Conservation (phyloP, 148 eudicot genomes). For the Chenopodium berlandieri region DNA sequence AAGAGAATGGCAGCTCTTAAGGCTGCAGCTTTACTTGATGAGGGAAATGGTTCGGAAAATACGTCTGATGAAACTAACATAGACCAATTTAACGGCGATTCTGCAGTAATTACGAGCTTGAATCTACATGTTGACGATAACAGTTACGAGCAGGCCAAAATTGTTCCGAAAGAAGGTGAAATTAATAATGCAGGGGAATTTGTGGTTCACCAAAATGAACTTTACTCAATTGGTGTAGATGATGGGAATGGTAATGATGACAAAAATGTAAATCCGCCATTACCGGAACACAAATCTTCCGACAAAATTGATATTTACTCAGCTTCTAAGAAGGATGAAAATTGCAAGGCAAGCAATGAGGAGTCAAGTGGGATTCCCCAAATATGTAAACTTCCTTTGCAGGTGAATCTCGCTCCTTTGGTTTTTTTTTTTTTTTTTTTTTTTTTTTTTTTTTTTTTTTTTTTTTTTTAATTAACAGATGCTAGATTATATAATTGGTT, state of each 20-base stretch:
- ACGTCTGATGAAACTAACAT: not conserved
- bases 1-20: constrained; percentile 82
- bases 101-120: not conserved
- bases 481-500: too few species aligned
- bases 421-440: not conserved
- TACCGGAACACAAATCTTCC: not conserved
- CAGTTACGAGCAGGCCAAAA: not conserved
- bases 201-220: constrained; percentile 29
- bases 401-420: constrained; percentile 37
- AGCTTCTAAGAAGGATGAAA: not conserved
- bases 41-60: constrained; percentile 30
- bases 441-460: not conserved
- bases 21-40: constrained; percentile 73
- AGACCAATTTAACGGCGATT: not conserved
- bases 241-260: constrained; percentile 16
- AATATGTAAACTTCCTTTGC: constrained; percentile 36
- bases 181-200: constrained; percentile 17
- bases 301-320: constrained; percentile 6
- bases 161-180: constrained; percentile 6
- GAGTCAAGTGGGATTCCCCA: constrained; percentile 17
- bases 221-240: constrained; percentile 14
- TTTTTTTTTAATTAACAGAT: not conserved
- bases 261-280: constrained; percentile 11
- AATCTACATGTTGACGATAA: not conserved
- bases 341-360: constrained; percentile 16